These are phyloP conservation scores for Fusarium devonianum DNA, from an alignment of 2,329 filamentous ascomycete genomes.

Conservation along the genomic window DNA sequence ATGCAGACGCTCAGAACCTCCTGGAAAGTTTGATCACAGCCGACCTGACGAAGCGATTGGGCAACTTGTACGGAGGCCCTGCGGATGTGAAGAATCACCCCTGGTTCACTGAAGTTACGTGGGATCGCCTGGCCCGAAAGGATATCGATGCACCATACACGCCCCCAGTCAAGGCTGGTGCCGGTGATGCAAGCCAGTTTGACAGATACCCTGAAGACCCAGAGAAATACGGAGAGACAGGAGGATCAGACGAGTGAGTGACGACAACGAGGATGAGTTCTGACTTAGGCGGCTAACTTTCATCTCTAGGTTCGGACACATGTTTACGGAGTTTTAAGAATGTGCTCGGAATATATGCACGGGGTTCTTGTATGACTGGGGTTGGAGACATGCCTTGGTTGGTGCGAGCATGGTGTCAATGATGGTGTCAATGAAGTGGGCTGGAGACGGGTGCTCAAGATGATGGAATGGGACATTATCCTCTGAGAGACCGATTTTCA, in stretches of 20 bases:
- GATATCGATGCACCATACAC: constrained; percentile 99
- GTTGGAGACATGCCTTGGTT: constrained; percentile 16
- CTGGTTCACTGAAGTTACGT: constrained; percentile 98
- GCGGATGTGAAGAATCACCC: constrained; percentile 93
- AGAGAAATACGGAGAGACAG: constrained; percentile 80
- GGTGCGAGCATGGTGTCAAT: constrained; percentile 12
- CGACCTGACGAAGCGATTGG: constrained; percentile 92
- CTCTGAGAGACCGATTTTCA: constrained; percentile 2
- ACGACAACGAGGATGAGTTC: not conserved
- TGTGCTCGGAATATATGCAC: constrained; percentile 22
- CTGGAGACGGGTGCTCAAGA: not conserved
- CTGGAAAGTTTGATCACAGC: constrained; percentile 92
- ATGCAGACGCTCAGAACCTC: constrained; percentile 91
- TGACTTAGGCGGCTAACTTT: constrained; percentile 28
- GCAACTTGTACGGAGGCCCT: constrained; percentile 89
- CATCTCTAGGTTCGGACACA: constrained; percentile 69
- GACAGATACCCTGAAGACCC: constrained; percentile 98
- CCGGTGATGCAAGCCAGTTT: constrained; percentile 95
- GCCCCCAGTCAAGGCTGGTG: constrained; percentile 90
- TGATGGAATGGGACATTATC: not conserved
- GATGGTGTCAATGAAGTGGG: constrained; percentile 3
- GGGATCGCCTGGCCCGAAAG: constrained; percentile 92
- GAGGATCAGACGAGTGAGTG: constrained; percentile 82
- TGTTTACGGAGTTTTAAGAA: constrained; percentile 77
- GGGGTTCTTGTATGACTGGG: constrained; percentile 31